Base-by-base conservation (phyloP, 306 rosid genomes). In the Sophora flavescens region DNA sequence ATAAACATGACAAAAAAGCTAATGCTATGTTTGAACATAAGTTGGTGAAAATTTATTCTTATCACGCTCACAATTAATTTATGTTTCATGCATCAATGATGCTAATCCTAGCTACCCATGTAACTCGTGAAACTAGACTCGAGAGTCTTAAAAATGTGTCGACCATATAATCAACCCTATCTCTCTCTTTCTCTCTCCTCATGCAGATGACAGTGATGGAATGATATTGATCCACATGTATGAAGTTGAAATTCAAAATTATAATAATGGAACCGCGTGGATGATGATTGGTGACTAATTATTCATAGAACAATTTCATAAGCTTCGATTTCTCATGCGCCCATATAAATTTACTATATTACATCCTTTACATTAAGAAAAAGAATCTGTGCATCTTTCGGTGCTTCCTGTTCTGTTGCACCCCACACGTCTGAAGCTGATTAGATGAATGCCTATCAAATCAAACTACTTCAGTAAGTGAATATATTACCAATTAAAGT, bases 341-440 rank as follows among this genome's bases (percentile, higher is more conserved):
- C 22, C 22, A 22, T 22, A 22, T 22, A 22, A 22, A 22, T 22
- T 22, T n/a, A n/a, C 0, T 22, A 22, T 22, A 22, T 22, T 22
- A 22, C 22, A 22, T 22, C 38, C 38, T 58, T 57, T 36, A 42
- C 64, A 38, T 57, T 66, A 6, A 72, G 22, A 18, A 39, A 57
- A 72, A 6, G n/a, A 11, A 41, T 8, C 8, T 41, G 10, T 11
- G n/a, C n/a, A 8, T 8, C 47, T 50, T 14, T 33, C 18, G 38
- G 11, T 79, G 83, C 53, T 72, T 54, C 74, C 8, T 72, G 83
- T 72, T 72, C 45, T 79, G 74, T 79, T 32, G 83, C 83, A 79
- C 0, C 78, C 60, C 7, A 36, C 78, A 79, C 39, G 48, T 53
- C 68, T 36, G 52, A 41, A 62, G 52, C 30, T 16, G 32, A 1